Conservation (phyloP, 108 stramenopile species). For the Nannochloropsis oceanica region DNA sequence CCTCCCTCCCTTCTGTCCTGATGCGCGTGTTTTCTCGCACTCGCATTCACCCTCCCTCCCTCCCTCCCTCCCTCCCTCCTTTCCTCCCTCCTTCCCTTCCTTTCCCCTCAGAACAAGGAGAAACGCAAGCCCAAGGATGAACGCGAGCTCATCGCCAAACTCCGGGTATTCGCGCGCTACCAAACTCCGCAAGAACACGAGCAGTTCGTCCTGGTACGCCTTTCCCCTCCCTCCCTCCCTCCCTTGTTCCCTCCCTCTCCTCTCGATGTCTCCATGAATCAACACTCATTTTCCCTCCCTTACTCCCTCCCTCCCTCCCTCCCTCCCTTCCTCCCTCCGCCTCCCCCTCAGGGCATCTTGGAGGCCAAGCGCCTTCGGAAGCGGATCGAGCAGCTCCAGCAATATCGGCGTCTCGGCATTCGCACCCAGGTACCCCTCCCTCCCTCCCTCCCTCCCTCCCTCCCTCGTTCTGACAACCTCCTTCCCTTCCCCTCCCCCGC, state of each 20-base stretch:
- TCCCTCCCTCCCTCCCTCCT: background rate
- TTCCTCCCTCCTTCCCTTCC: background rate
- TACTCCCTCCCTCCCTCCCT: background rate
- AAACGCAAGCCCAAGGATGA: constrained; percentile 46
- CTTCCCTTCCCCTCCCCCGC: background rate
- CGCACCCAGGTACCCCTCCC: background rate
- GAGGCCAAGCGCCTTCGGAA: constrained; percentile 64
- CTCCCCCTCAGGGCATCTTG: constrained; percentile 41
- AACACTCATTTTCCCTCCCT: background rate
- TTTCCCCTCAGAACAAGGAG: background rate
- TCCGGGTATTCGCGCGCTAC: constrained; percentile 77
- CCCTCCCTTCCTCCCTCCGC: background rate
- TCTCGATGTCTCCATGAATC: no score
- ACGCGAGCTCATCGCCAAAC: constrained; percentile 49
- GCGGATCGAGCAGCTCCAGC: constrained; percentile 80
- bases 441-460: background rate
- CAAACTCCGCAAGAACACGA: constrained; percentile 70
- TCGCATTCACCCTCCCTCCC: background rate
- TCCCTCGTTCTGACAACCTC: background rate
- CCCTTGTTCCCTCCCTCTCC: no score
- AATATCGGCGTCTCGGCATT: constrained; percentile 15
- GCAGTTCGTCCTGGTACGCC: constrained; percentile 40
- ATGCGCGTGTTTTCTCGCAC: background rate
- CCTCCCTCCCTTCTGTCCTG: constrained; percentile 40
- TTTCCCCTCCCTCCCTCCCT: background rate